Conservation (phyloP, 768 basidiomycete species). For the Mycena belliarum region DNA sequence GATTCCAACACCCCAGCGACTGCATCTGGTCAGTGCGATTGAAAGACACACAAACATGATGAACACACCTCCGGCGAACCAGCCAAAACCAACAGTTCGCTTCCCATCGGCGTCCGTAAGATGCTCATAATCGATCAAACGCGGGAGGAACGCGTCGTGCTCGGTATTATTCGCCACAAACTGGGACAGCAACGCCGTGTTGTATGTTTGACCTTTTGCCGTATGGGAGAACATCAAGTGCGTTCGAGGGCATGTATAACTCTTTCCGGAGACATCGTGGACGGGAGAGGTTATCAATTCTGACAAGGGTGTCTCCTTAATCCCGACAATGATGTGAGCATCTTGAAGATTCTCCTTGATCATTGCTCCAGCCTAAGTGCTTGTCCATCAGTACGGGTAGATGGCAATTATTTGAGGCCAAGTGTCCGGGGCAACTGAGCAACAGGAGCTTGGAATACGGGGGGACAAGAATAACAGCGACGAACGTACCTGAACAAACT, state of each 20-base stretch:
- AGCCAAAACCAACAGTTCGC: conserved; percentile 87
- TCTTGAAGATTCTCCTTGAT: conserved; percentile 55
- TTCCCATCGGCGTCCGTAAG: conserved; percentile 64
- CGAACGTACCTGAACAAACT: conserved; percentile 63
- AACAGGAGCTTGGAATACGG: neutral
- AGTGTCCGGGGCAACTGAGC: neutral
- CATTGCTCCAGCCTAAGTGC: conserved; percentile 72
- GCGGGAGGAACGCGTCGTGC: conserved; percentile 33
- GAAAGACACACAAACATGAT: neutral
- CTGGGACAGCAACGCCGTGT: conserved; percentile 71
- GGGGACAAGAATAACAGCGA: neutral
- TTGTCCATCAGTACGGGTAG: conserved; percentile 9
- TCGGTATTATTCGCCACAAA: conserved; percentile 42
- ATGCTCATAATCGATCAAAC: conserved; percentile 85
- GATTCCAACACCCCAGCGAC: conserved; percentile 87
- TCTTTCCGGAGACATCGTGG: conserved; percentile 3
- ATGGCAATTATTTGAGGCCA: neutral
- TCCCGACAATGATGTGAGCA: conserved; percentile 80
- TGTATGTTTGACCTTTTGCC: conserved; percentile 84
- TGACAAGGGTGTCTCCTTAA: conserved; percentile 80
- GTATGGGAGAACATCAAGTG: conserved; percentile 95
- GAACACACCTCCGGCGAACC: conserved; percentile 86
- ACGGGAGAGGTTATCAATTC: conserved; percentile 56
- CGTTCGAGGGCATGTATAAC: conserved; percentile 45
- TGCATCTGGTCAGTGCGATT: conserved; percentile 30